Evolutionary conservation across 2,329 filamentous ascomycete species (phyloP).

Genomic region (Cladosporium sphaerospermum): DNA sequence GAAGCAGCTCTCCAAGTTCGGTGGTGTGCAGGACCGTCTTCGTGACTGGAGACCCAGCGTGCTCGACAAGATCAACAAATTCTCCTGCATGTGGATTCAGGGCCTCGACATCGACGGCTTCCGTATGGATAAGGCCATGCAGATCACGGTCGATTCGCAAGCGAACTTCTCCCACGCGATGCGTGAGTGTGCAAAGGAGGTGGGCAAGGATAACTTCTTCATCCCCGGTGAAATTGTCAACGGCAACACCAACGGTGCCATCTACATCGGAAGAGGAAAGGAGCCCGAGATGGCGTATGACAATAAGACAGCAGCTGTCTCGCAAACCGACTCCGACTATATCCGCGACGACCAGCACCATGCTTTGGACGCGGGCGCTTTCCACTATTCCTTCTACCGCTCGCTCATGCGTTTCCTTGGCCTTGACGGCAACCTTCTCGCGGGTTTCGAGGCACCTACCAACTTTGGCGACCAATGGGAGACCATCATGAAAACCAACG

Average conservation of each 20-base stretch:
- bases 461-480: slow-evolving; percentile 53
- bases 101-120: slow-evolving; percentile 62
- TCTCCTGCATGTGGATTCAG: slow-evolving; percentile 57
- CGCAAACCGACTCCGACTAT: slow-evolving; percentile 33
- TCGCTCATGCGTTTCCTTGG: slow-evolving; percentile 56
- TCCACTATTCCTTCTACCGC: slow-evolving; percentile 60
- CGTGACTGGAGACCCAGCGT: slow-evolving; percentile 58
- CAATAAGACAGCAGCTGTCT: slow-evolving; percentile 44
- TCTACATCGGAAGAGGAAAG: slow-evolving; percentile 58
- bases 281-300: slow-evolving; percentile 48
- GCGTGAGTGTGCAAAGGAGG: slow-evolving; percentile 50
- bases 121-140: slow-evolving; percentile 61
- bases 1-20: slow-evolving; percentile 60
- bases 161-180: slow-evolving; percentile 53
- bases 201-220: slow-evolving; percentile 59
- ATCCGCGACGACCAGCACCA: slow-evolving; percentile 47
- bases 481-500: slow-evolving; percentile 52
- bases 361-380: slow-evolving; percentile 55
- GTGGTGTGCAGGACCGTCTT: slow-evolving; percentile 60
- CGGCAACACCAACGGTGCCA: slow-evolving; percentile 54
- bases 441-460: slow-evolving; percentile 48
- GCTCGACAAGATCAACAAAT: slow-evolving; percentile 50
- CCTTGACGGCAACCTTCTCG: slow-evolving; percentile 51
- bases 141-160: slow-evolving; percentile 56
- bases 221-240: slow-evolving; percentile 58